phyloP scores from a whole-genome alignment of 495 filamentous ascomycete species.

The Penicillium malachiteum region DNA sequence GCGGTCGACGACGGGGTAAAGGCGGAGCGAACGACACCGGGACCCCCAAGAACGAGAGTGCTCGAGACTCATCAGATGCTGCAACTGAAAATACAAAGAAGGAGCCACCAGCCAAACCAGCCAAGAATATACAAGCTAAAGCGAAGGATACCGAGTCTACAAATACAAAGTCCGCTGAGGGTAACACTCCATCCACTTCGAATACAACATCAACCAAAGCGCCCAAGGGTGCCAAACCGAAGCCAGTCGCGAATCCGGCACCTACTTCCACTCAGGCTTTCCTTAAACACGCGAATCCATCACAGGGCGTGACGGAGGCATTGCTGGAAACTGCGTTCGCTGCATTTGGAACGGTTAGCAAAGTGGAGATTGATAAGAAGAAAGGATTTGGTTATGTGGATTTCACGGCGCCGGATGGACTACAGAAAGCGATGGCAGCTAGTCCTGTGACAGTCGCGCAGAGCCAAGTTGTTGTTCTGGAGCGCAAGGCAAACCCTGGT shows the following conservation, averaged over 20 bases:
- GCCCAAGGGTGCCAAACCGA: constrained; percentile 33
- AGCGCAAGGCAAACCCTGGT: constrained; percentile 61
- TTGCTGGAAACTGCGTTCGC: constrained; percentile 70
- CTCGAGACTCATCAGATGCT: constrained; percentile 26
- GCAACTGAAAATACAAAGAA: constrained; percentile 37
- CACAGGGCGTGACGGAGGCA: constrained; percentile 83
- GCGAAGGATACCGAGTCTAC: constrained; percentile 4
- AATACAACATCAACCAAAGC: constrained; percentile 32
- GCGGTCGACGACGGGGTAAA: constrained; percentile 46
- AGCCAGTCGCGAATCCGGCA: constrained; percentile 29
- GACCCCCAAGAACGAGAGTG: constrained; percentile 26
- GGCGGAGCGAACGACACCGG: constrained; percentile 32
- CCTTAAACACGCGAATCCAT: constrained; percentile 87
- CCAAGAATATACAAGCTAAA: constrained; percentile 27
- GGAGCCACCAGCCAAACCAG: constrained; percentile 27
- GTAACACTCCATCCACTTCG: constrained; percentile 27
- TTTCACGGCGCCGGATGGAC: constrained; percentile 66
- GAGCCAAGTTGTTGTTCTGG: constrained; percentile 81
- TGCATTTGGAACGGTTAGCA: constrained; percentile 65
- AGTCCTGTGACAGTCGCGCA: constrained; percentile 79
- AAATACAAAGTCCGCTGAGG: constrained; percentile 20
- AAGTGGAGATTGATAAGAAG: constrained; percentile 86
- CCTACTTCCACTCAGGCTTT: constrained; percentile 77
- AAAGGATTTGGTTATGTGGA: constrained; percentile 93
- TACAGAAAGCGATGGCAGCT: constrained; percentile 75